Conservation (phyloP, 1,284 basidiomycete genomes). For the Coniferiporia sulphurascens region DNA sequence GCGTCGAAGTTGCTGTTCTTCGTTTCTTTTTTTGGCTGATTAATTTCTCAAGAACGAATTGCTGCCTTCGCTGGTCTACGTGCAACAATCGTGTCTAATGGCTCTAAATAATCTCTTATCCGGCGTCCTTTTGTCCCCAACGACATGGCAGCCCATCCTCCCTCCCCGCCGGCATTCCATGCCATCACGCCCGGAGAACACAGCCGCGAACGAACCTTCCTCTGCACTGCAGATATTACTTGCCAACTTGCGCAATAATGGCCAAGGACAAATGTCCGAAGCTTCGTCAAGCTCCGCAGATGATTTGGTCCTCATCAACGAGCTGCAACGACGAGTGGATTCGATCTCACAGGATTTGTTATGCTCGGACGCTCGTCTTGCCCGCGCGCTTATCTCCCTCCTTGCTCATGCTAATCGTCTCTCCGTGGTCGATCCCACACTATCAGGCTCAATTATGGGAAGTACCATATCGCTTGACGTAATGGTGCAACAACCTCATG, state of each 20-base stretch:
- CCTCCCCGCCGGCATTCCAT: slow-evolving; percentile 63
- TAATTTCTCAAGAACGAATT: slow-evolving; percentile 45
- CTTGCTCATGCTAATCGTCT: slow-evolving; percentile 62
- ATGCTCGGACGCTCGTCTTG: slow-evolving; percentile 51
- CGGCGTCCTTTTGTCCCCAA: slow-evolving; percentile 27
- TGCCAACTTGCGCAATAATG: slow-evolving; percentile 51
- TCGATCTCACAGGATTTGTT: slow-evolving; percentile 40
- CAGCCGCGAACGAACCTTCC: slow-evolving; percentile 32
- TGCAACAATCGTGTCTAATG: slow-evolving; percentile 68
- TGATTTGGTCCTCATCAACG: slow-evolving; percentile 53
- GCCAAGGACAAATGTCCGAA: slow-evolving; percentile 43
- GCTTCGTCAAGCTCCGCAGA: slow-evolving; percentile 31
- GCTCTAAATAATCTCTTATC: slow-evolving; percentile 70
- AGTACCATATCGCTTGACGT: slow-evolving; percentile 22
- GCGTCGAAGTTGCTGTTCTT: neutral
- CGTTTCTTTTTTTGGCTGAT: neutral
- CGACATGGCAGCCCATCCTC: slow-evolving; percentile 52
- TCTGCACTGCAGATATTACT: slow-evolving; percentile 61
- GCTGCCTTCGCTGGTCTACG: slow-evolving; percentile 60
- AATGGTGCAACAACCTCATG: slow-evolving; percentile 25
- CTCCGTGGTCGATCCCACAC: slow-evolving; percentile 32
- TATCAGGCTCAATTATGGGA: slow-evolving; percentile 11
- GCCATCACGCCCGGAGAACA: slow-evolving; percentile 38
- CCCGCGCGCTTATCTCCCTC: slow-evolving; percentile 59
- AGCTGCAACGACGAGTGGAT: slow-evolving; percentile 54